phyloP scores from a whole-genome alignment of 441 rosid species.

The Pelargonium cotyledonis region DNA sequence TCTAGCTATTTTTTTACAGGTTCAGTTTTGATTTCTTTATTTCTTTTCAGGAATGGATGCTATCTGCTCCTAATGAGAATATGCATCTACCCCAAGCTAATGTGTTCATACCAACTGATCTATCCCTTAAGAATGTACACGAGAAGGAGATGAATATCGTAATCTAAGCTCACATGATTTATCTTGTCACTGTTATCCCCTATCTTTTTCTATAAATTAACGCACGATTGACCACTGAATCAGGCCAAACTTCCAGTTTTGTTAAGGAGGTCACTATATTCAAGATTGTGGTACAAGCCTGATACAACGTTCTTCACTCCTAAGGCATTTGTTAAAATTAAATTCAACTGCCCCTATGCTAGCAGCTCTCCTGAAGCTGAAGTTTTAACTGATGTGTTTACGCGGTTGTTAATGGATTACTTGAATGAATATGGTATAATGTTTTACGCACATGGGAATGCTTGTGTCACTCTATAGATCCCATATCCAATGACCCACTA shows the following conservation, averaged over 20 bases:
- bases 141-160: slow-evolving; percentile 43
- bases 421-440: slow-evolving; percentile 84
- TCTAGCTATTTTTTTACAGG: not conserved
- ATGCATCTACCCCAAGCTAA: slow-evolving; percentile 62
- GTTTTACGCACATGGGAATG: not conserved
- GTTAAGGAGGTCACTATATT: slow-evolving; percentile 54
- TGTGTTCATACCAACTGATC: slow-evolving; percentile 69
- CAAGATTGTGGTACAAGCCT: slow-evolving; percentile 85
- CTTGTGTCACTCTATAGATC: not conserved
- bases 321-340: slow-evolving; percentile 63
- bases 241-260: slow-evolving; percentile 61
- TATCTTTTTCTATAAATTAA: too few species aligned
- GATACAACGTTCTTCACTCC: slow-evolving; percentile 72
- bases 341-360: slow-evolving; percentile 74
- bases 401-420: slow-evolving; percentile 64
- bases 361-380: slow-evolving; percentile 57
- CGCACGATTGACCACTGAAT: slow-evolving; percentile 4
- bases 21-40: not conserved
- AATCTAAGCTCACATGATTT: too few species aligned
- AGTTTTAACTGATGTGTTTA: slow-evolving; percentile 59
- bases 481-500: slow-evolving; percentile 2
- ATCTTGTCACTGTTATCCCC: too few species aligned
- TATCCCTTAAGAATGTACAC: slow-evolving; percentile 50
- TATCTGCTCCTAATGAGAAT: slow-evolving; percentile 52
- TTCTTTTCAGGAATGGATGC: slow-evolving; percentile 63